Evolutionary conservation across 257 asterid species (phyloP).

Genomic region (Misopates orontium): DNA sequence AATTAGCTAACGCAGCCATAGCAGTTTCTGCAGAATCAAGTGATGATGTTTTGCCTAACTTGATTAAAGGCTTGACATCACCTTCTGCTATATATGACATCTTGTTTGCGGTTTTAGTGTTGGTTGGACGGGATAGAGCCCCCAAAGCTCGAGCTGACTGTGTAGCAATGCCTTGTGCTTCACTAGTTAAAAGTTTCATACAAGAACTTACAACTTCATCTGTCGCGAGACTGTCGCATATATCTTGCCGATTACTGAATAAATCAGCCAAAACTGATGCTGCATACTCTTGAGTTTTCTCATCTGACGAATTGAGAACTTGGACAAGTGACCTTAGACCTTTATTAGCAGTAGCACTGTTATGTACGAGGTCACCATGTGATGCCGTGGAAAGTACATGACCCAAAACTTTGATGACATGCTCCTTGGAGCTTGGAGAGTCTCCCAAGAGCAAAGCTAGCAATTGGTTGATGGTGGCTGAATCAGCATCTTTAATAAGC

Average conservation of each 20-base stretch:
- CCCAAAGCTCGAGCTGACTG: slow-evolving; percentile 79
- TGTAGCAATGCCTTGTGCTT: slow-evolving; percentile 60
- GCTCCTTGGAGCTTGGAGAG: slow-evolving; percentile 63
- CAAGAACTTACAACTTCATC: slow-evolving; percentile 70
- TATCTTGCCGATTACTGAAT: slow-evolving; percentile 61
- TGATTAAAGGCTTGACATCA: slow-evolving; percentile 64
- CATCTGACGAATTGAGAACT: slow-evolving; percentile 73
- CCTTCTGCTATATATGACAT: slow-evolving; percentile 69
- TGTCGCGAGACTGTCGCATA: slow-evolving; percentile 63
- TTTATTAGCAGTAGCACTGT: slow-evolving; percentile 59
- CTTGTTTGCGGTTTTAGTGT: slow-evolving; percentile 40
- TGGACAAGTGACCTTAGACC: slow-evolving; percentile 78
- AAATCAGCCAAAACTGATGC: slow-evolving; percentile 74
- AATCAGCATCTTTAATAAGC: slow-evolving; percentile 58
- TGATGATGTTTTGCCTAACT: slow-evolving; percentile 68
- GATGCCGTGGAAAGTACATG: slow-evolving; percentile 78
- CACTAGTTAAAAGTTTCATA: slow-evolving; percentile 64
- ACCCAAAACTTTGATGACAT: slow-evolving; percentile 67
- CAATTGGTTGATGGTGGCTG: slow-evolving; percentile 58
- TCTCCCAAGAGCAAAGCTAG: slow-evolving; percentile 65
- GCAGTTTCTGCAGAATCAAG: slow-evolving; percentile 80
- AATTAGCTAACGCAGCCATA: slow-evolving; percentile 74
- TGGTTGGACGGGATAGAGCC: slow-evolving; percentile 66
- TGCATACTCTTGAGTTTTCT: slow-evolving; percentile 66
- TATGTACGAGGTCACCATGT: slow-evolving; percentile 55